Evolutionary conservation across 1,139 yeast genomes (phyloP), one percentile per base, ranked within the genome.

Genomic region (Sugiyamaella sp.): DNA sequence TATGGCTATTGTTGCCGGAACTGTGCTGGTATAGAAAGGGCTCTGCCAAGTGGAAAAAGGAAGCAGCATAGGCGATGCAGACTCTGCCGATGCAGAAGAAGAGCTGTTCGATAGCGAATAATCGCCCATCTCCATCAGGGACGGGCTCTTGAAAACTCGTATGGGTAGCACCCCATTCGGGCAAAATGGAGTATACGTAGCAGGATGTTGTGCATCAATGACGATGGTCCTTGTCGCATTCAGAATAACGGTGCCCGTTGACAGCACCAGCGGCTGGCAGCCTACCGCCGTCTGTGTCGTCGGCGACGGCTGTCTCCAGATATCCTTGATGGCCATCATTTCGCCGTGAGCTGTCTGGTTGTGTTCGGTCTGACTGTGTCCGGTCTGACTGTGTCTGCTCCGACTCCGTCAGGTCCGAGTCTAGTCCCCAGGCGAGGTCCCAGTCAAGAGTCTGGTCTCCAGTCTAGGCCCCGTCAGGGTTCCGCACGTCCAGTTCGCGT

Each of bases 21-120:
- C 49, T 17, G 59, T 44, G 9, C 68, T 60, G 16, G 64, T 62
- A 52, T 58, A 59, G 50, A 65, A 68, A 19, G 68, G 68, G 20
- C 54, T 44, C 51, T 49, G 57, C 59, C 61, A 55, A 5, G 43
- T 51, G n/a, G 39, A 17, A 29, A 32, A 49, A 6, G 56, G 56
- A 19, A 46, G 41, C 14, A 29, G 14, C 35, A 29, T 29, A 8
- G 35, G 35, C 14, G 14, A 12, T 17, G 14, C 17, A 5, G 46
- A 25, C 4, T 37, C 8, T n/a, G 38, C 25, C n/a, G 37, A 4
- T 9, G 35, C 2, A 9, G 10, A n/a, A 14, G 41, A 16, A n/a
- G n/a, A n/a, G n/a, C n/a, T n/a, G n/a, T n/a, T n/a, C n/a, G n/a
- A n/a, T n/a, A n/a, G n/a, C n/a, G n/a, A n/a, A n/a, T 45, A 16